A percentile compares a stretch with the other conserved stretches of the same genome.
Conservation (phyloP, 2,329 filamentous ascomycete genomes). For the Pseudocercospora fuligena region DNA sequence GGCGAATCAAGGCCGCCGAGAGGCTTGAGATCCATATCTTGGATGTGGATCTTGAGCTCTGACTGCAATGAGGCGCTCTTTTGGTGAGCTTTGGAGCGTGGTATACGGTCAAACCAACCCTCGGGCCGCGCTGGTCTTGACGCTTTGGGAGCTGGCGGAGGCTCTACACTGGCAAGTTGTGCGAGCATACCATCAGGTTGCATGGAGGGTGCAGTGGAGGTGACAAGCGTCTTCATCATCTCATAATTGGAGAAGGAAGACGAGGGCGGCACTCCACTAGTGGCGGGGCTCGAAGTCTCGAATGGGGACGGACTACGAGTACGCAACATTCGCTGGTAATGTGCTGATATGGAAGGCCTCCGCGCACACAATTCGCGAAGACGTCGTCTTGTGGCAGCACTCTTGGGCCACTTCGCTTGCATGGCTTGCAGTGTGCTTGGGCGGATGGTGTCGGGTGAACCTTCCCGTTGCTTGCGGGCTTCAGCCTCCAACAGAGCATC, state of each 20-base stretch:
- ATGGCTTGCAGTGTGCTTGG: conserved; percentile 42
- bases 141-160: conserved; percentile 19
- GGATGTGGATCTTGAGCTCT: conserved; percentile 45
- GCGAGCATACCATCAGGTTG: conserved; percentile 55
- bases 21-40: conserved; percentile 31
- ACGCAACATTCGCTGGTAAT: conserved; percentile 66
- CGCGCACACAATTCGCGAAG: conserved; percentile 65
- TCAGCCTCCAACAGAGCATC: conserved; percentile 32
- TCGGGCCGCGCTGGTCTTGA: conserved; percentile 38
- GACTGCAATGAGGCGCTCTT: conserved; percentile 58
- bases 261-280: conserved; percentile 34
- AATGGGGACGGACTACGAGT: conserved; percentile 66
- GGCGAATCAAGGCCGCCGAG: conserved; percentile 47
- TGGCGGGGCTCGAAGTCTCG: conserved; percentile 44
- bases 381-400: conserved; percentile 62
- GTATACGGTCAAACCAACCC: conserved; percentile 48
- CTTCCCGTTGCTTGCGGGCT: conserved; percentile 35
- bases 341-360: conserved; percentile 65
- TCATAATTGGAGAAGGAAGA: conserved; percentile 54
- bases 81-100: conserved; percentile 55
- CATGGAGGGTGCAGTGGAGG: conserved; percentile 58
- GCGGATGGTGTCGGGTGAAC: conserved; percentile 51
- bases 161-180: conserved; percentile 47
- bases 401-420: conserved; percentile 59
- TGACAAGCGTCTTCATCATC: conserved; percentile 57